These are phyloP conservation scores for Calonectria pseudoturangicola DNA, from an alignment of 2,329 filamentous ascomycete species.

Conservation along the genomic window DNA sequence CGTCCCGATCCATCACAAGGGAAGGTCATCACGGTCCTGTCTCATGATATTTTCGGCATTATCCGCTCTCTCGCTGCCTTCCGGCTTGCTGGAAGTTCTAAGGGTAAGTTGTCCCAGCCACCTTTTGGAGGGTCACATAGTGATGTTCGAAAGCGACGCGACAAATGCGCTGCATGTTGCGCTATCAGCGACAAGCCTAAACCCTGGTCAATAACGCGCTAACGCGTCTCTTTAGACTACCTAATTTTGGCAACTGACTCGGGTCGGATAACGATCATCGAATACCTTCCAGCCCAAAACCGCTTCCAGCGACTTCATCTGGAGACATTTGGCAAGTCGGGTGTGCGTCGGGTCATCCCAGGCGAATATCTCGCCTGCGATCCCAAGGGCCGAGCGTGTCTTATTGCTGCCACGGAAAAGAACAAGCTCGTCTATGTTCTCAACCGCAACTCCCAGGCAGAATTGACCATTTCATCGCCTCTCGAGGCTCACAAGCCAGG, in stretches of 20 bases:
- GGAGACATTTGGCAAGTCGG: constrained; percentile 99
- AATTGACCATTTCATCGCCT: constrained; percentile 97
- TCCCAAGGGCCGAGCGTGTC: constrained; percentile 94
- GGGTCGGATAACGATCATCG: constrained; percentile 93
- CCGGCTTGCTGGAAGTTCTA: constrained; percentile 92
- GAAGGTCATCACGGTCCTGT: constrained; percentile 89
- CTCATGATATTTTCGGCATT: constrained; percentile 97
- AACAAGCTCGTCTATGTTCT: constrained; percentile 99
- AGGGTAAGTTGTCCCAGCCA: constrained; percentile 82
- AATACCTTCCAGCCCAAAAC: constrained; percentile 91
- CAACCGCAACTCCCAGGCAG: constrained; percentile 94
- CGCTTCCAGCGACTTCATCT: constrained; percentile 92
- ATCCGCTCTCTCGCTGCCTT: constrained; percentile 93
- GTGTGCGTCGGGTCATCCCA: constrained; percentile 92
- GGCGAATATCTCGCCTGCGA: constrained; percentile 97
- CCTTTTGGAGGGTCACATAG: constrained; percentile 77
- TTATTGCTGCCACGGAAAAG: constrained; percentile 97
- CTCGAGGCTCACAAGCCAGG: constrained; percentile 96
- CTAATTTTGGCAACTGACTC: constrained; percentile 97
- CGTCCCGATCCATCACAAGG: constrained; percentile 90
- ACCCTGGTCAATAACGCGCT: constrained; percentile 49
- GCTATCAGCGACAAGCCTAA: constrained; percentile 54
- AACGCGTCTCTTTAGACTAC: constrained; percentile 80
- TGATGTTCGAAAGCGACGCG: constrained; percentile 69
- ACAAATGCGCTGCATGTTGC: constrained; percentile 48